Base-by-base conservation (phyloP, 225 moss, liverwort and hornwort species). In the Ulota crispa region DNA sequence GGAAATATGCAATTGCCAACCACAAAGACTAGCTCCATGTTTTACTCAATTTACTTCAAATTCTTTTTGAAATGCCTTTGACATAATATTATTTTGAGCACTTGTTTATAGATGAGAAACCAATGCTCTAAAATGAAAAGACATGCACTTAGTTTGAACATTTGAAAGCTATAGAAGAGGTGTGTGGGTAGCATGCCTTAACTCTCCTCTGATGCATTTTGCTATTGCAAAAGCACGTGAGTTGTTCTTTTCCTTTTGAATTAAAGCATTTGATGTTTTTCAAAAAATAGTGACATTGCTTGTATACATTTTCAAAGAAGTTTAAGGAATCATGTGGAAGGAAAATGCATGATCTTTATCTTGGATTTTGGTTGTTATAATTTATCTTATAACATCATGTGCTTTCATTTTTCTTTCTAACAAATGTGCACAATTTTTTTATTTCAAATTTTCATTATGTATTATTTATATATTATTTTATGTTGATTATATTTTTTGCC, bases 111-210 rank as follows among this genome's bases (percentile, higher is more conserved):
- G 98, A 99, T 94, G 98, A 95, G 73, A 99, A 99, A 87, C 98
- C 98, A 75, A 99, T 99, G 98, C 90, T 99, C 73, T 86, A 95
- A 68, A 99, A 99, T 50, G 98, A 94, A 62, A 95, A 99, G 83
- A 99, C 98, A 63, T 95, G 98, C 53, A 95, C 95, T 42, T 99
- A 95, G 98, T 95, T 99, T 83, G 98, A 83, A 95, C 95, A 18
- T 98, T 98, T 74, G 95, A 99, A 80, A 94, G 98, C 24, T 95
- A 95, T 87, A 99, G 95, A 81, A 95, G 98, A 86, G 98, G 95
- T 65, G 98, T 98, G 13, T 99, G 98, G 98, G 93, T 92, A 66
- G 95, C 94, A 21, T 99, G 98, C 82, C 94, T 99, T n/a, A 94
- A 99, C 82, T 93, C 98, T 95, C 7, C 7, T 67, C 95, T 94